Conservation (phyloP, 345 rosid species). For the Syzygium aqueum region DNA sequence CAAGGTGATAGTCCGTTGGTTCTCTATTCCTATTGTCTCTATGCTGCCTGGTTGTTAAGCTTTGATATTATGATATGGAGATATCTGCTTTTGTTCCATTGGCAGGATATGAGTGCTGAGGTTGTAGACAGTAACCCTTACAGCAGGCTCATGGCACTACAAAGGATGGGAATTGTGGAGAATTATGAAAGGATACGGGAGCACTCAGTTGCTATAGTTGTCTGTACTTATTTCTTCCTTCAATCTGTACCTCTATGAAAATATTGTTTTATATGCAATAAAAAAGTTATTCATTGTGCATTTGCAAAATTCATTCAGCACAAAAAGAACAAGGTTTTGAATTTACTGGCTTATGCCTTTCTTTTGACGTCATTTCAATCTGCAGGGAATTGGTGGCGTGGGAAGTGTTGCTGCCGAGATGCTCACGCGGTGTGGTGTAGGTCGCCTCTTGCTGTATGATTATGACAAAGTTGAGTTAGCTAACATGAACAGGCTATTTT, state of each 20-base stretch:
- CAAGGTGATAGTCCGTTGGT: slow-evolving; percentile 16
- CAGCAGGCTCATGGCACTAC: slow-evolving; percentile 99
- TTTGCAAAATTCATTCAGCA: neutral
- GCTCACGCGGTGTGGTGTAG: slow-evolving; percentile 96
- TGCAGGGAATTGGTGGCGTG: slow-evolving; percentile 93
- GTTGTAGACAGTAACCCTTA: slow-evolving; percentile 97
- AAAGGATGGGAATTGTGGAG: slow-evolving; percentile 92
- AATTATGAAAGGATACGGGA: slow-evolving; percentile 82
- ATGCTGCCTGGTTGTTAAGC: neutral
- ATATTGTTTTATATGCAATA: neutral
- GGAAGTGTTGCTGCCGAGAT: slow-evolving; percentile 99
- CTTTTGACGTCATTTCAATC: slow-evolving; percentile 3
- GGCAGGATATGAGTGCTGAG: slow-evolving; percentile 92
- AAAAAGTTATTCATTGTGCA: neutral
- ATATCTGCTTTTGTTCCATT: neutral
- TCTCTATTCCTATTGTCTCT: neutral
- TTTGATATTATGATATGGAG: neutral
- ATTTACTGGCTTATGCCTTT: neutral
- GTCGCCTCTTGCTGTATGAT: slow-evolving; percentile 92
- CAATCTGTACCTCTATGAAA: neutral
- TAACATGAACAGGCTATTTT: slow-evolving; percentile 93
- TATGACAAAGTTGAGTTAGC: slow-evolving; percentile 95
- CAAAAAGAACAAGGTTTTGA: neutral
- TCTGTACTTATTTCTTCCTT: slow-evolving; percentile 42
- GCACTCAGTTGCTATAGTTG: slow-evolving; percentile 94